Base-by-base conservation (phyloP, 2,329 filamentous ascomycete species). In the Diplodia mutila region DNA sequence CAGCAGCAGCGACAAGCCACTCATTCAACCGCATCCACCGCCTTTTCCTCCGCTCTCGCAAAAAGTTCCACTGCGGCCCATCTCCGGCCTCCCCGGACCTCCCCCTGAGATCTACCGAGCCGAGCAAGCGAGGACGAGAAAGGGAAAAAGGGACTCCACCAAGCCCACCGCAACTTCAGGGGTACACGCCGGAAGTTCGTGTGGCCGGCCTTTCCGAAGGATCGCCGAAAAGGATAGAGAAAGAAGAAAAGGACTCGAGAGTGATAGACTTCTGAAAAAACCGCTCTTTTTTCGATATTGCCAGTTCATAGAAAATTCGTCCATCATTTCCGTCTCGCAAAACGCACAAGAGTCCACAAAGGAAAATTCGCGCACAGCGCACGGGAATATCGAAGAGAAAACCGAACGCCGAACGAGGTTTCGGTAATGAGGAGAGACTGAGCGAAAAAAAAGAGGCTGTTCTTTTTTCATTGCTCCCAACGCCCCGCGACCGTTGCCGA, bases 161-260 rank as follows among this genome's bases (percentile, higher is more conserved):
- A 46, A 46, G 42, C 42, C 42, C 42, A 46, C 42, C 42, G 42
- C 42, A 46, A 46, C 42, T 46, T 46, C 42, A 46, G 42, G 42
- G 42, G 42, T 46, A 46, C 42, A 18, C 37, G 16, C 29, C 32
- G 34, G 54, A 29, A 18, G 37, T 59, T 27, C 55, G 18, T 37
- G 34, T 46, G 34, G 55, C 55, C 34, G 32, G 8, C 42, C 32
- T 34, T 55, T 34, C 55, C 37, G 55, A 59, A 59, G 55, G 55
- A 59, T 59, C 37, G 55, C 55, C 55, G 55, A 59, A 46, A 46
- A 46, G 55, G 55, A 34, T 32, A 34, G 55, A 46, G 34, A 29
- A 46, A 39, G 23, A 39, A 25, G 23, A 46, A 46, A 46, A 29
- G 14, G 25, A 27, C 4, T 42, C 25, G 37, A 46, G 21, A 21